A percentile compares a stretch with the other conserved stretches of the same genome.
phyloP scores from a whole-genome alignment of 2,329 filamentous ascomycete genomes.

The Periglandula ipomoeae region DNA sequence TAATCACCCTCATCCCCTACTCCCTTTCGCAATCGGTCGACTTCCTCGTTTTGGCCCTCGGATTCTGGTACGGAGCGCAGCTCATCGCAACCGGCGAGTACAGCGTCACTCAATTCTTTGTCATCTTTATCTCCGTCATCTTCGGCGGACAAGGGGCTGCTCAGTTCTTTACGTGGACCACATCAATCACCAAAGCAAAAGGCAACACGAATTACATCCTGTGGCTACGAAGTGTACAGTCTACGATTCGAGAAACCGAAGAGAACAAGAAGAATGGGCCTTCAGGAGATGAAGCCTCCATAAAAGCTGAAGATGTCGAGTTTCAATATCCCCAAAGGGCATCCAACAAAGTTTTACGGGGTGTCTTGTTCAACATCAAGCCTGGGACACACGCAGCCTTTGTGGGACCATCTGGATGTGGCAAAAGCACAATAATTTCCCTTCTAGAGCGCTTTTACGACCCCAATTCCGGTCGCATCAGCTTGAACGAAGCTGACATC shows the following conservation, averaged over 20 bases:
- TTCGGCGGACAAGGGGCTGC: slow-evolving; percentile 35
- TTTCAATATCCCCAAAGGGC: slow-evolving; percentile 47
- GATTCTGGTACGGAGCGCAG: slow-evolving; percentile 32
- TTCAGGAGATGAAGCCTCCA: background rate
- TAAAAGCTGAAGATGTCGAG: slow-evolving; percentile 23
- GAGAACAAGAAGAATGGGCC: slow-evolving; percentile 13
- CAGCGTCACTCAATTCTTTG: slow-evolving; percentile 35
- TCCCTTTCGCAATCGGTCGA: slow-evolving; percentile 30
- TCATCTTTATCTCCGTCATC: slow-evolving; percentile 40
- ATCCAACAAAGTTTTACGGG: slow-evolving; percentile 25
- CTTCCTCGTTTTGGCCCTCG: slow-evolving; percentile 28
- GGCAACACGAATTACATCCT: slow-evolving; percentile 40
- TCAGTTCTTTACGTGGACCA: slow-evolving; percentile 35
- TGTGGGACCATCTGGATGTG: slow-evolving; percentile 49
- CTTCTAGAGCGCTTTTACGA: slow-evolving; percentile 38
- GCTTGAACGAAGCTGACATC: slow-evolving; percentile 21
- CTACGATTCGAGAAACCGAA: slow-evolving; percentile 21
- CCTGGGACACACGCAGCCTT: slow-evolving; percentile 43
- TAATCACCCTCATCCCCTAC: too few relatives aligned
- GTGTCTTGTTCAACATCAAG: slow-evolving; percentile 30
- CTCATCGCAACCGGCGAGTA: slow-evolving; percentile 38
- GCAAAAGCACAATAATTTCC: slow-evolving; percentile 51
- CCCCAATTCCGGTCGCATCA: slow-evolving; percentile 21
- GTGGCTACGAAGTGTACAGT: slow-evolving; percentile 25
- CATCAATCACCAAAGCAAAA: slow-evolving; percentile 41